phyloP scores from a whole-genome alignment of 2,329 filamentous ascomycete genomes.

The Cytospora chrysosperma region DNA sequence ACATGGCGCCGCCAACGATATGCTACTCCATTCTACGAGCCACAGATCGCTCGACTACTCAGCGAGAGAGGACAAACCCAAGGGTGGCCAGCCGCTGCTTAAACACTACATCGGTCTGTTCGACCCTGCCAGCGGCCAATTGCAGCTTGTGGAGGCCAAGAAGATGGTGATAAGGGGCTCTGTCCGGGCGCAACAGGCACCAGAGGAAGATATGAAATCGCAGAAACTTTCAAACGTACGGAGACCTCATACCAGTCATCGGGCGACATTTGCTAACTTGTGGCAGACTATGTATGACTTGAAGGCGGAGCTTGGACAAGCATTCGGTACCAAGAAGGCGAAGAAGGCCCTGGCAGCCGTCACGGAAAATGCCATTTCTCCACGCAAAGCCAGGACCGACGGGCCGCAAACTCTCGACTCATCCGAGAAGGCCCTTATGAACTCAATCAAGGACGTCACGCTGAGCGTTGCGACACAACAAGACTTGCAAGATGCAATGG shows the following conservation, averaged over 20 bases:
- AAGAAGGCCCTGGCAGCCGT: conserved; percentile 71
- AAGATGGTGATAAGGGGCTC: conserved; percentile 61
- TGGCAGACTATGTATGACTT: conserved; percentile 58
- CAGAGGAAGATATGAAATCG: conserved; percentile 45
- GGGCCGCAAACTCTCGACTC: conserved; percentile 51
- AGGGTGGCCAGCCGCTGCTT: conserved; percentile 43
- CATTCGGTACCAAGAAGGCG: conserved; percentile 84
- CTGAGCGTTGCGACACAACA: conserved; percentile 66
- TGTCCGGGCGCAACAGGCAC: conserved; percentile 55
- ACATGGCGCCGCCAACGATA: conserved; percentile 40
- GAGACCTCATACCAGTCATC: neutral
- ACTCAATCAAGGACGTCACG: conserved; percentile 60
- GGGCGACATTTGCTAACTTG: conserved; percentile 7
- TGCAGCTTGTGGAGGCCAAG: conserved; percentile 62
- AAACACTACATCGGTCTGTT: conserved; percentile 67
- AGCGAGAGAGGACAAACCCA: conserved; percentile 50
- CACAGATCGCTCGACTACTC: conserved; percentile 61
- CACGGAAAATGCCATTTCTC: conserved; percentile 68
- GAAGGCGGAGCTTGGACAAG: conserved; percentile 68
- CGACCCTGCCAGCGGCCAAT: conserved; percentile 57
- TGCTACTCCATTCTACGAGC: conserved; percentile 57
- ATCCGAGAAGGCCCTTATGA: conserved; percentile 59
- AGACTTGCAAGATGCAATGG: conserved; percentile 62
- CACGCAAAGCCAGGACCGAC: conserved; percentile 36
- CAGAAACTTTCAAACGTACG: conserved; percentile 39